Percentiles rank a stretch among this genome's conserved stretches.
These are phyloP conservation scores for Pueraria montana DNA, from an alignment of 306 rosid species.

Conservation along the genomic window DNA sequence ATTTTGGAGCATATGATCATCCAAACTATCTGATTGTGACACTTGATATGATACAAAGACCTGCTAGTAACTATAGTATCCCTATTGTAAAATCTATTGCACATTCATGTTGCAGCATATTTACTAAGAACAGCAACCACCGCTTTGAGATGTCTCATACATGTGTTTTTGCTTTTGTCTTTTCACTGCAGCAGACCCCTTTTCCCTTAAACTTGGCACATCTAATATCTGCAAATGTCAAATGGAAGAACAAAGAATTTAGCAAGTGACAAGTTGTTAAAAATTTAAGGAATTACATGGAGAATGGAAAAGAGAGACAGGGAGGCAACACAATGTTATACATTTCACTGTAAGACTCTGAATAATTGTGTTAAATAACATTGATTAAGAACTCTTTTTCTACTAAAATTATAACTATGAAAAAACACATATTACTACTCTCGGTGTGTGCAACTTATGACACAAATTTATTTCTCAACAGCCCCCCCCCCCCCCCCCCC, in stretches of 20 bases:
- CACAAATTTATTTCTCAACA: not conserved
- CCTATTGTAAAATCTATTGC: conserved; percentile 32
- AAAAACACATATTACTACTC: not conserved
- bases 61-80: conserved; percentile 29
- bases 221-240: conserved; percentile 70
- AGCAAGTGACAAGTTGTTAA: conserved; percentile 30
- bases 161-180: conserved; percentile 67
- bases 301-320: not conserved
- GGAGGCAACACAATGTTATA: not conserved
- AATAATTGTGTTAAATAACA: not conserved
- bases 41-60: conserved; percentile 9
- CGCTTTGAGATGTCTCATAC: conserved; percentile 47
- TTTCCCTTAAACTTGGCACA: conserved; percentile 77
- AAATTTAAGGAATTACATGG: not conserved
- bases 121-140: conserved; percentile 67
- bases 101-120: conserved; percentile 26
- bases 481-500: too few species aligned
- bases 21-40: conserved; percentile 39
- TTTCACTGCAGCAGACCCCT: conserved; percentile 69
- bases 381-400: not conserved
- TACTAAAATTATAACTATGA: not conserved
- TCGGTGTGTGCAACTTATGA: not conserved
- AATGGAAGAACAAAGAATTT: conserved; percentile 4
- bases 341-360: not conserved
- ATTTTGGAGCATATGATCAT: conserved; percentile 21